Percentiles rank a stretch among this genome's conserved stretches.
Evolutionary conservation across 768 basidiomycete genomes (phyloP).

Genomic region (Infundibulicybe gibba): DNA sequence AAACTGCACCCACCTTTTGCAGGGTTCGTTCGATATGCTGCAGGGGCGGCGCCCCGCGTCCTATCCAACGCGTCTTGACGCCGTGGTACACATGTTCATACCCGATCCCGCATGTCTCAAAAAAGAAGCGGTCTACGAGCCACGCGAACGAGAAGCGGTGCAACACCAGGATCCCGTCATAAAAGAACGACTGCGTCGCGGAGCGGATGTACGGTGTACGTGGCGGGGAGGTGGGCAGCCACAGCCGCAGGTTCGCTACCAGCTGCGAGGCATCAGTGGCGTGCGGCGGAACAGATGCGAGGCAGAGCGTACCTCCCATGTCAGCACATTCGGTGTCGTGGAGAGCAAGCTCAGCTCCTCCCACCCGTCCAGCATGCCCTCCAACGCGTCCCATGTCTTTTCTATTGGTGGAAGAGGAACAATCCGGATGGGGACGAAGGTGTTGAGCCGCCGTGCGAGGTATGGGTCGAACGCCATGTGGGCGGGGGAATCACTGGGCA

Average conservation of each 20-base stretch:
- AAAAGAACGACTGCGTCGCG: conserved; percentile 58
- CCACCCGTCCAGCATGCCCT: conserved; percentile 50
- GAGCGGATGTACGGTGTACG: conserved; percentile 61
- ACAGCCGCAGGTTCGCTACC: conserved; percentile 47
- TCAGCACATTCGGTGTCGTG: conserved; percentile 36
- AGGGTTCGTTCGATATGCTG: conserved; percentile 34
- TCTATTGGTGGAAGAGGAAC: conserved; percentile 46
- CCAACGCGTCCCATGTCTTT: conserved; percentile 48
- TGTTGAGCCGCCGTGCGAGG: conserved; percentile 63
- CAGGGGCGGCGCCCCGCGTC: conserved; percentile 31
- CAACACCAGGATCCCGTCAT: conserved; percentile 52
- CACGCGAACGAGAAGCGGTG: conserved; percentile 47
- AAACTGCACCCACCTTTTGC: conserved; percentile 31
- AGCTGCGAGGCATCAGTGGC: conserved; percentile 29
- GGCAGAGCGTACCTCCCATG: conserved; percentile 55
- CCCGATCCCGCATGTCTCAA: conserved; percentile 55
- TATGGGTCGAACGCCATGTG: conserved; percentile 60
- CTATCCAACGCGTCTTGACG: conserved; percentile 34
- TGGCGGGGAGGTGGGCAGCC: conserved; percentile 35
- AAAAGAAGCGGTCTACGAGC: conserved; percentile 61
- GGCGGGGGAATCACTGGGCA: conserved; percentile 44
- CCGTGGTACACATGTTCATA: conserved; percentile 43
- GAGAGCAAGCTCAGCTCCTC: conserved; percentile 48
- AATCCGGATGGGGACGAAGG: conserved; percentile 65
- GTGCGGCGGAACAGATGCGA: not conserved